phyloP scores from a whole-genome alignment of 2,329 filamentous ascomycete genomes.

The Sphaceloma murrayae region DNA sequence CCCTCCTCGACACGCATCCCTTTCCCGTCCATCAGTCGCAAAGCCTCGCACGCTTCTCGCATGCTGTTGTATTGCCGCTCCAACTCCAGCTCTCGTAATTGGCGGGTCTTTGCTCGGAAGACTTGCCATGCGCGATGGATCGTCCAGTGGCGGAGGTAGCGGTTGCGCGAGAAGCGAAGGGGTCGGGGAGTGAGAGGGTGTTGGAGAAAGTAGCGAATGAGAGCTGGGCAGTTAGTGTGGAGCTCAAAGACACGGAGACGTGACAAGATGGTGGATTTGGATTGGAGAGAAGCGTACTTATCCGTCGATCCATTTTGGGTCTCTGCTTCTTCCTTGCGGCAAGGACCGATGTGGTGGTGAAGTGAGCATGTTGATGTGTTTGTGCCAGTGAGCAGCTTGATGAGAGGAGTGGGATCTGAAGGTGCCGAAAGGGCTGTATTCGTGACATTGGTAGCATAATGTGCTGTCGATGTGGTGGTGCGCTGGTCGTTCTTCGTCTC shows the following conservation, averaged over 20 bases:
- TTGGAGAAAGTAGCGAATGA: conserved; percentile 61
- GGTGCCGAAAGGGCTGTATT: conserved; percentile 1
- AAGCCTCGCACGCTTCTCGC: conserved; percentile 73
- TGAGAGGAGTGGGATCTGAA: too few species aligned
- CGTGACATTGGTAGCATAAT: neutral
- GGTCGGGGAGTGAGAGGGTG: conserved; percentile 63
- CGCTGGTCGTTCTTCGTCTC: neutral
- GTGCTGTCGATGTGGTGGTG: too few species aligned
- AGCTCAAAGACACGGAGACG: too few species aligned
- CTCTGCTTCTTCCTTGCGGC: conserved; percentile 33
- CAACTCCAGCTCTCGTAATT: conserved; percentile 57
- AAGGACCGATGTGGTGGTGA: conserved; percentile 28
- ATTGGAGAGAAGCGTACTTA: conserved; percentile 22
- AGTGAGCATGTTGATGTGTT: conserved; percentile 24
- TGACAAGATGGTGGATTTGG: too few species aligned
- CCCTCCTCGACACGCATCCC: conserved; percentile 31
- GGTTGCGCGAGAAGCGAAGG: conserved; percentile 77
- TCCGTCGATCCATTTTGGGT: conserved; percentile 28
- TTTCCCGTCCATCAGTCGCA: conserved; percentile 46
- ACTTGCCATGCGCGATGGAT: conserved; percentile 95
- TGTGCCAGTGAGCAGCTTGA: too few species aligned
- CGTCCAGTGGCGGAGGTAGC: conserved; percentile 91
- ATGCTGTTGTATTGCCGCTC: conserved; percentile 75
- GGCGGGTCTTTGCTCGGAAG: conserved; percentile 59
- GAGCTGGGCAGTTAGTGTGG: conserved; percentile 32